Evolutionary conservation across 1,284 basidiomycete species (phyloP).

Genomic region (Ceratobasidium sp.): DNA sequence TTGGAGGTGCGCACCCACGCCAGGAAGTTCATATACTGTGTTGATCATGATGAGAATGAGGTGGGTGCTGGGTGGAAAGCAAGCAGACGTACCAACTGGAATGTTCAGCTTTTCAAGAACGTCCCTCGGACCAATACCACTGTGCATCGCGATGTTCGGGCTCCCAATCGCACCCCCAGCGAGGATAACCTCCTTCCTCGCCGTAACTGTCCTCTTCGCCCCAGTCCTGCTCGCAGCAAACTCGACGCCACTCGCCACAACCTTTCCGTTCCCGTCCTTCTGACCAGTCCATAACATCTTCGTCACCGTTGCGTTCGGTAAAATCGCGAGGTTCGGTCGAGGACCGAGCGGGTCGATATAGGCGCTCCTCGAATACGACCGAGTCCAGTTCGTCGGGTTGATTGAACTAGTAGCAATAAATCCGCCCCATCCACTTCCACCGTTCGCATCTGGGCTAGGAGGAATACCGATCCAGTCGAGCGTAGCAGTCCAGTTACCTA

Average conservation of each 20-base stretch:
- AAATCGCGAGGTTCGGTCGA: slow-evolving; percentile 74
- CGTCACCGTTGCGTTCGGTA: slow-evolving; percentile 71
- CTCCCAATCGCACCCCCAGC: slow-evolving; percentile 75
- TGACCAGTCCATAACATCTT: slow-evolving; percentile 66
- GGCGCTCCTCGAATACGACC: slow-evolving; percentile 76
- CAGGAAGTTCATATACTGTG: slow-evolving; percentile 68
- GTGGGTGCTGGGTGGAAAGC: too few species aligned
- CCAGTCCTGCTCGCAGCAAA: slow-evolving; percentile 63
- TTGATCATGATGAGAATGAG: not conserved
- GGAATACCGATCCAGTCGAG: slow-evolving; percentile 65
- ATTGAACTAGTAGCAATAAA: slow-evolving; percentile 75
- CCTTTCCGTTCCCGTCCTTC: slow-evolving; percentile 35
- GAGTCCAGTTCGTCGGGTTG: slow-evolving; percentile 74
- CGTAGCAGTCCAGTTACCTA: slow-evolving; percentile 68
- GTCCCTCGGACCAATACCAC: slow-evolving; percentile 77
- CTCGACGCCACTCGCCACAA: slow-evolving; percentile 68
- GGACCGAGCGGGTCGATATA: slow-evolving; percentile 76
- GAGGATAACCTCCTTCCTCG: slow-evolving; percentile 72
- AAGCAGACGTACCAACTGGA: slow-evolving; percentile 47
- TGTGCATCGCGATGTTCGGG: slow-evolving; percentile 76
- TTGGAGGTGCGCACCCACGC: slow-evolving; percentile 82
- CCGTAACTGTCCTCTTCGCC: slow-evolving; percentile 61
- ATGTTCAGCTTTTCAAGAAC: slow-evolving; percentile 70
- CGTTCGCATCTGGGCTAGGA: slow-evolving; percentile 63
- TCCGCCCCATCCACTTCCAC: slow-evolving; percentile 66